Evolutionary conservation across 805 yeast genomes (phyloP).

Genomic region (Barnettozyma vustinii): DNA sequence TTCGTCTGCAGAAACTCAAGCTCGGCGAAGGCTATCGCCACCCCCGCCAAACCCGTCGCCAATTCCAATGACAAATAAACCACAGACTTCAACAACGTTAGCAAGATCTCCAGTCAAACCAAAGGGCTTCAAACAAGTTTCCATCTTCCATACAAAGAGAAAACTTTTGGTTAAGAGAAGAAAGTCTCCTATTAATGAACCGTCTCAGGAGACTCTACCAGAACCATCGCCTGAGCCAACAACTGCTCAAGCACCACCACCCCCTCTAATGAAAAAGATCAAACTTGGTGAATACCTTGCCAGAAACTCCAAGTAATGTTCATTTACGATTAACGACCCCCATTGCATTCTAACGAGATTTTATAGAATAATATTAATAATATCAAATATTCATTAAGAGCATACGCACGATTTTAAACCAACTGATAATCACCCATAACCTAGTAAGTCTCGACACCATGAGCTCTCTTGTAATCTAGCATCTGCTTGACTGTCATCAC

Average conservation of each 20-base stretch:
- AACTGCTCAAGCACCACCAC: background rate
- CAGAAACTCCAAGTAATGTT: background rate
- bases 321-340: background rate
- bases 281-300: conserved; percentile 6
- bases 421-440: background rate
- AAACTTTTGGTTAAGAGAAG: background rate
- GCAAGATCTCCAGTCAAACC: conserved; percentile 1
- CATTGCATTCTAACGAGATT: background rate
- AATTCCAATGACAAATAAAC: background rate
- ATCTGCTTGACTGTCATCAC: background rate
- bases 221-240: background rate
- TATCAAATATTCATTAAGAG: too few relatives aligned
- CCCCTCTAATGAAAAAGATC: background rate
- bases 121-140: background rate
- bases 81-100: background rate
- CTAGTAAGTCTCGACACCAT: background rate
- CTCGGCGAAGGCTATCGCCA: background rate
- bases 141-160: conserved; percentile 6
- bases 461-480: background rate
- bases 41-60: background rate
- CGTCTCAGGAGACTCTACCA: background rate
- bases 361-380: background rate
- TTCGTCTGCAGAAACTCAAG: background rate
- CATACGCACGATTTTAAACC: background rate
- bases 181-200: background rate